These are phyloP conservation scores for Gamarada debralockiae DNA, from an alignment of 495 filamentous ascomycete species.

Conservation along the genomic window DNA sequence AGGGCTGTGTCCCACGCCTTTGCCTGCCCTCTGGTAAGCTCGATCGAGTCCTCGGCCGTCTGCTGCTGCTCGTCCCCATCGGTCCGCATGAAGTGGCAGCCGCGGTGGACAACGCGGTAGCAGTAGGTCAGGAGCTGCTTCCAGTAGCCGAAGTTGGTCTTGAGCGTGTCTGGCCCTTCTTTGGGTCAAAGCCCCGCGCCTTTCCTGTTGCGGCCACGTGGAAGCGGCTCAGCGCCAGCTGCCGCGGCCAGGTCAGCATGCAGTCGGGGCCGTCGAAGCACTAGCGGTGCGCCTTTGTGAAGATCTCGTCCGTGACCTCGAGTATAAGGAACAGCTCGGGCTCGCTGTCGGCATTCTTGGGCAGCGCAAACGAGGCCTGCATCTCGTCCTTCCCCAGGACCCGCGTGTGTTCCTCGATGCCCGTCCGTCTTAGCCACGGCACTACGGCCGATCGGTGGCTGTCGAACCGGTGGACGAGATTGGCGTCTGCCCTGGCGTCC, in stretches of 20 bases:
- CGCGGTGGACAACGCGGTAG: not conserved
- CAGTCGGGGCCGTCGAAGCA: not conserved
- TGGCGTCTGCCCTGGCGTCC: conserved; percentile 3
- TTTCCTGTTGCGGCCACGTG: not conserved
- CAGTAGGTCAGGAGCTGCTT: not conserved
- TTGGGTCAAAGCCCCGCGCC: not conserved
- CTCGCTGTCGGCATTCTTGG: conserved; percentile 4
- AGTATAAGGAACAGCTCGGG: conserved; percentile 7
- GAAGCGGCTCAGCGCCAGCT: not conserved
- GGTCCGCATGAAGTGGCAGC: not conserved
- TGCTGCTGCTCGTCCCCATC: not conserved
- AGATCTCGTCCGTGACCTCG: not conserved
- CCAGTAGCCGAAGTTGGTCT: not conserved
- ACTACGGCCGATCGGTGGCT: conserved; percentile 3
- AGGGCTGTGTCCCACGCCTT: not conserved
- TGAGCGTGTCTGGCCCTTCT: not conserved
- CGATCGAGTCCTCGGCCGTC: not conserved
- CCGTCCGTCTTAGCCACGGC: not conserved
- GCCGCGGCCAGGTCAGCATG: not conserved
- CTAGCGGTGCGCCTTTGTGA: not conserved
- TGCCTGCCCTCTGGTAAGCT: not conserved
- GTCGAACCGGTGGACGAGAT: conserved; percentile 1
- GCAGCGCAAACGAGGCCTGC: not conserved
- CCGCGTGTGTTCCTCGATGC: conserved; percentile 1
- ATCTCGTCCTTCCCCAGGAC: conserved; percentile 7